These are phyloP conservation scores for Solanum chiquidenum DNA, from an alignment of 257 asterid species.

Conservation along the genomic window DNA sequence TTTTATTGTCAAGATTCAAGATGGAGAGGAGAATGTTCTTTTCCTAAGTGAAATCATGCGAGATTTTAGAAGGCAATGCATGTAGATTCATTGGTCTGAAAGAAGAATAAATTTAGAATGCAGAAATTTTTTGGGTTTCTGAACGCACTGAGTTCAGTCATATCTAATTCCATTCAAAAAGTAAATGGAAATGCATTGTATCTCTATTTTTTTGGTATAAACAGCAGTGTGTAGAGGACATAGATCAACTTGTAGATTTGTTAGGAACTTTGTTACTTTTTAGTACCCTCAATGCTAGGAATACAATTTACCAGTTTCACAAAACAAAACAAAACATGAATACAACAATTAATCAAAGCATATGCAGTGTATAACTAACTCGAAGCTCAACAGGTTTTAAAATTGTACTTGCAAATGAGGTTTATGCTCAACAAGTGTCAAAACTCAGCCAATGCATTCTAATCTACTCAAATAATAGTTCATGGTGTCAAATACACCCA, in stretches of 20 bases:
- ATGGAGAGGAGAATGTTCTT: neutral
- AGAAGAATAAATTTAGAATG: neutral
- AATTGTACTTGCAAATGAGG: neutral
- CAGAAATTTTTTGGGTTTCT: neutral
- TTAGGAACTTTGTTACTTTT: neutral
- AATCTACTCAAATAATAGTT: neutral
- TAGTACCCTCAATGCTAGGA: neutral
- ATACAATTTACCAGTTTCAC: neutral
- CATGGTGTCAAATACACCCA: neutral
- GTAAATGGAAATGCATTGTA: neutral
- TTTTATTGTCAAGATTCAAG: neutral
- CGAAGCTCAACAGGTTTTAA: neutral
- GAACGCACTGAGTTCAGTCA: neutral
- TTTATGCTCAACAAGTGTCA: neutral
- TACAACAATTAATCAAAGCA: neutral
- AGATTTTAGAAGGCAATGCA: neutral
- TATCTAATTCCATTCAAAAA: neutral
- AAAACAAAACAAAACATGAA: neutral
- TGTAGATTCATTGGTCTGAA: neutral
- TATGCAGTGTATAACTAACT: neutral
- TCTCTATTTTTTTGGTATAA: neutral
- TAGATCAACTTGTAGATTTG: neutral
- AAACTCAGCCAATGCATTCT: neutral
- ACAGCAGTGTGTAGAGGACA: neutral
- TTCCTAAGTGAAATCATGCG: neutral